Evolutionary conservation across 2,329 filamentous ascomycete genomes (phyloP).

Genomic region (Colletotrichum musae): DNA sequence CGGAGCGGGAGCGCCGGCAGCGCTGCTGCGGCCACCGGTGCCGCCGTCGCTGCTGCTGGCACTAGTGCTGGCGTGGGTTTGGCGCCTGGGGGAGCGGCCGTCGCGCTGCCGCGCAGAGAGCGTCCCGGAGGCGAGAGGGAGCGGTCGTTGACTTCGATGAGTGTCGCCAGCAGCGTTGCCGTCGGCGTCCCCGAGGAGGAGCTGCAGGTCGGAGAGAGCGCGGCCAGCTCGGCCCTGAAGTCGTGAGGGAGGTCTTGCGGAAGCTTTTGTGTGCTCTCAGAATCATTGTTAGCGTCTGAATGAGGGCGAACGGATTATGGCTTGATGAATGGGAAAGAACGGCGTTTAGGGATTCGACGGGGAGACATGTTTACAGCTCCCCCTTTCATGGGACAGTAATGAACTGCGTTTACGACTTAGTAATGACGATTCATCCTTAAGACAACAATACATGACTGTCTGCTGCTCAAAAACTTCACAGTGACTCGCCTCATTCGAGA

Average conservation of each 20-base stretch:
- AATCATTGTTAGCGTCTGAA: constrained; percentile 24
- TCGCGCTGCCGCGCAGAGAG: constrained; percentile 61
- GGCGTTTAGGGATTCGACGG: constrained; percentile 19
- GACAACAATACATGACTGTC: neutral
- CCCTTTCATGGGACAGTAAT: neutral
- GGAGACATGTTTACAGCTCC: neutral
- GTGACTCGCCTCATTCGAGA: neutral
- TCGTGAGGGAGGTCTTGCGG: constrained; percentile 8
- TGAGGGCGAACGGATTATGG: constrained; percentile 15
- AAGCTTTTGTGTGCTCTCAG: neutral
- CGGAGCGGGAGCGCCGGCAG: constrained; percentile 70
- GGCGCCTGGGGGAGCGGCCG: constrained; percentile 52
- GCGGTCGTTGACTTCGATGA: constrained; percentile 58
- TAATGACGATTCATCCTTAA: constrained; percentile 19
- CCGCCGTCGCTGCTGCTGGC: no score
- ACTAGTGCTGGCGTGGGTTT: constrained; percentile 46
- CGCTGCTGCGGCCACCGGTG: no score
- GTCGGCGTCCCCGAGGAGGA: constrained; percentile 73
- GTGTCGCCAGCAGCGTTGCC: constrained; percentile 59
- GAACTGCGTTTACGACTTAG: neutral
- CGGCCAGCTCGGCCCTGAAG: constrained; percentile 62
- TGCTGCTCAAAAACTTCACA: neutral
- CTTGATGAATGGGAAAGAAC: constrained; percentile 19
- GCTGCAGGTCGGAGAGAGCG: constrained; percentile 73
- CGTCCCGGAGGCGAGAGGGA: constrained; percentile 57